These are phyloP conservation scores for Phlyctochytrium bullatum DNA, from an alignment of 192 early-diverging fungal genomes.

Conservation along the genomic window DNA sequence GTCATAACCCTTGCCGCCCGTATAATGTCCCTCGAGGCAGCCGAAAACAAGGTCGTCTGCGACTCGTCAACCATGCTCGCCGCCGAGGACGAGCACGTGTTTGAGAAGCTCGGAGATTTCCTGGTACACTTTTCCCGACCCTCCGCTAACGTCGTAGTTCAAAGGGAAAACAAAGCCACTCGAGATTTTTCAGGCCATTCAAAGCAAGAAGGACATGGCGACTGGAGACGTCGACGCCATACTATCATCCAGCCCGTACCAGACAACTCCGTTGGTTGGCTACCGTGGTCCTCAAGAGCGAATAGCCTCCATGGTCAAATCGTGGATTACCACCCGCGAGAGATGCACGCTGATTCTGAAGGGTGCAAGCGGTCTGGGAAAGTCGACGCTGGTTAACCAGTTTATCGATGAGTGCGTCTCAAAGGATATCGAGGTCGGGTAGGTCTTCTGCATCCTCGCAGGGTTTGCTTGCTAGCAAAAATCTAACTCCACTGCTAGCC, in stretches of 20 bases:
- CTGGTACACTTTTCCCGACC: background rate
- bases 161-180: background rate
- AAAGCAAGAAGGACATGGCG: too few relatives aligned
- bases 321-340: too few relatives aligned
- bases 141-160: background rate
- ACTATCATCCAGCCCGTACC: too few relatives aligned
- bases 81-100: background rate
- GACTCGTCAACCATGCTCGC: background rate
- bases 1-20: background rate
- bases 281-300: too few relatives aligned
- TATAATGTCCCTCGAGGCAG: background rate
- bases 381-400: background rate
- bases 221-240: too few relatives aligned
- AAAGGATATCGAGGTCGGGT: too few relatives aligned
- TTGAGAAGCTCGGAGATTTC: background rate
- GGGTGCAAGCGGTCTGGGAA: slow-evolving; percentile 1
- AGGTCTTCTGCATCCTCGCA: background rate
- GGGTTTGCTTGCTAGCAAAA: background rate
- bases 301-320: too few relatives aligned
- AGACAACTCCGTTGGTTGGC: too few relatives aligned
- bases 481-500: background rate
- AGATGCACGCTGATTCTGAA: background rate
- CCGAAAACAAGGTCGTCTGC: background rate
- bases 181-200: too few relatives aligned
- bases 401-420: background rate